phyloP scores from a whole-genome alignment of 129 eudicot species.

The Centaurea solstitialis region DNA sequence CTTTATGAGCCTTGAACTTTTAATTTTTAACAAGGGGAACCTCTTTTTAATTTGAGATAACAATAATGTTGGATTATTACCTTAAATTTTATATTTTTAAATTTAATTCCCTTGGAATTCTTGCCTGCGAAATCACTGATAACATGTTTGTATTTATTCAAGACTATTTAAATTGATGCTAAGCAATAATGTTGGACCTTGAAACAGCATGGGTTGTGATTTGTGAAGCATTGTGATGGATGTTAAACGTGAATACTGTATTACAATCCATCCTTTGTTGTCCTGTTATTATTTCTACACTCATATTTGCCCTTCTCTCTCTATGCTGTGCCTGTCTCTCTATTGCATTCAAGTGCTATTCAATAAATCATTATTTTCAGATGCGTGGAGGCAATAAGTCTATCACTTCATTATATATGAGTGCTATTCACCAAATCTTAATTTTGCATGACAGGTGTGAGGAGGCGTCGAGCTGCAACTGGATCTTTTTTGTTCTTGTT shows the following conservation, averaged over 20 bases:
- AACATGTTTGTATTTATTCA: neutral
- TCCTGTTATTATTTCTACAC: neutral
- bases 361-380: neutral
- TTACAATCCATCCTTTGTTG: neutral
- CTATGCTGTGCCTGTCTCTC: neutral
- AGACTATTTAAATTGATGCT: neutral
- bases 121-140: neutral
- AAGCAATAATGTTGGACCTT: no score
- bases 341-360: neutral
- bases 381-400: neutral
- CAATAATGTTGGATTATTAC: neutral
- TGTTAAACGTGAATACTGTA: neutral
- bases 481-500: slow-evolving; percentile 79
- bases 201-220: neutral
- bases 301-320: neutral
- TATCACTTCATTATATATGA: neutral
- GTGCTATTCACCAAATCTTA: neutral
- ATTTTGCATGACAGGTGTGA: slow-evolving; percentile 61
- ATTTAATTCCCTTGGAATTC: neutral
- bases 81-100: neutral
- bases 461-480: slow-evolving; percentile 88
- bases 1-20: neutral
- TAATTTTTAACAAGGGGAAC: neutral
- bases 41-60: neutral
- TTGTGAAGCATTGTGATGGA: neutral